phyloP scores from a whole-genome alignment of 495 filamentous ascomycete genomes.

The Lasiosphaeria hispida region DNA sequence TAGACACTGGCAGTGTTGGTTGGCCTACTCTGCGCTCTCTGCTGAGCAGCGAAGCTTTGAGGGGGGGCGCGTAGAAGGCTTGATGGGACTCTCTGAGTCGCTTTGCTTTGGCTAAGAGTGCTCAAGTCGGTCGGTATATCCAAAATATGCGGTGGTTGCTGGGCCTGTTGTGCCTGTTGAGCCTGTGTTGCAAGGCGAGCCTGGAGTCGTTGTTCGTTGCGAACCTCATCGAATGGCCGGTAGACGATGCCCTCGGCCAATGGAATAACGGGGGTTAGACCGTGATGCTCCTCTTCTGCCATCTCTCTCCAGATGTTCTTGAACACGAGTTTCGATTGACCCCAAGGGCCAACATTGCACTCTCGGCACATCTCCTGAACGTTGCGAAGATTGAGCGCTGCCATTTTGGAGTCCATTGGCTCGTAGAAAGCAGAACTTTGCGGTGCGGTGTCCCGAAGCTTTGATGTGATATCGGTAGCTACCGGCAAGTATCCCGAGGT shows the following conservation, averaged over 20 bases:
- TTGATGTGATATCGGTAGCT: slow-evolving; percentile 47
- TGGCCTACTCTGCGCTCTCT: slow-evolving; percentile 47
- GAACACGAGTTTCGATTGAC: slow-evolving; percentile 39
- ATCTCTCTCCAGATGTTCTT: slow-evolving; percentile 66
- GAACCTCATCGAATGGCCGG: slow-evolving; percentile 49
- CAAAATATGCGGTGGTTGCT: slow-evolving; percentile 15
- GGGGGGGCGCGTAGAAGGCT: slow-evolving; percentile 45
- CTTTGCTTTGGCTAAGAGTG: slow-evolving; percentile 23
- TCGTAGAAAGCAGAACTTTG: slow-evolving; percentile 43
- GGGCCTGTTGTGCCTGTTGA: slow-evolving; percentile 5
- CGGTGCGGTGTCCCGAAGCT: slow-evolving; percentile 50
- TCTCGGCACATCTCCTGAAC: slow-evolving; percentile 42
- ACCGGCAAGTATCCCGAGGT: slow-evolving; percentile 58
- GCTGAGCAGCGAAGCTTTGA: slow-evolving; percentile 60
- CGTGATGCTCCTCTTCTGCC: slow-evolving; percentile 65
- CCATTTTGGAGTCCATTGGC: slow-evolving; percentile 13
- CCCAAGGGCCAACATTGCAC: slow-evolving; percentile 53
- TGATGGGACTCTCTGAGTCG: slow-evolving; percentile 13
- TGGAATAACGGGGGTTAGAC: slow-evolving; percentile 67
- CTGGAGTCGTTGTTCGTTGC: slow-evolving; percentile 35
- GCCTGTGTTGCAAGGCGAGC: slow-evolving; percentile 25
- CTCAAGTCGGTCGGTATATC: slow-evolving; percentile 24
- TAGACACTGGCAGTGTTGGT: slow-evolving; percentile 19
- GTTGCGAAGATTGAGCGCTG: slow-evolving; percentile 34
- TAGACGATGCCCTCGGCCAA: slow-evolving; percentile 69